Conservation (phyloP, 441 rosid species). For the Gossypium trilobum region DNA sequence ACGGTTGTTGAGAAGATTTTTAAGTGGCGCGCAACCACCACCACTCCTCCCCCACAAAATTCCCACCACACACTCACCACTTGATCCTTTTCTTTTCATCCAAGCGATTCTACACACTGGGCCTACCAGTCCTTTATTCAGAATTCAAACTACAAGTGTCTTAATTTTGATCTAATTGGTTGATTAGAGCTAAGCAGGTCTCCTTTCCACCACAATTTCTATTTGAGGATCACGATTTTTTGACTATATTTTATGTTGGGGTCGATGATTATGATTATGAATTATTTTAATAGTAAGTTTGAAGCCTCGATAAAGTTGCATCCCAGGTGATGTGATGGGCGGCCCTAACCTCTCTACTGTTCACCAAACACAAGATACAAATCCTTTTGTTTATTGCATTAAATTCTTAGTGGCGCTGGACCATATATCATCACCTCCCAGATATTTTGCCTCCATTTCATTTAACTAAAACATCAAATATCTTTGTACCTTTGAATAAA, state of each 20-base stretch:
- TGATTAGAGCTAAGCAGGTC: background rate
- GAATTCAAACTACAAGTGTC: background rate
- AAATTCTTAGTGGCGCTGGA: background rate
- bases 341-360: background rate
- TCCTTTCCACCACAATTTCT: slow-evolving; percentile 19
- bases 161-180: background rate
- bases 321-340: slow-evolving; percentile 20
- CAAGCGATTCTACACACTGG: slow-evolving; percentile 4
- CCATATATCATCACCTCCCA: background rate
- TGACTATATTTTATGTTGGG: background rate
- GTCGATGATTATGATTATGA: background rate
- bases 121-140: too few species aligned
- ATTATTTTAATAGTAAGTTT: background rate
- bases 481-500: slow-evolving; percentile 1
- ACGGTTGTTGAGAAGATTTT: slow-evolving; percentile 14
- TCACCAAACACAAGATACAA: background rate
- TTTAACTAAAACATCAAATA: background rate
- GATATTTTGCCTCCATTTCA: slow-evolving; percentile 16
- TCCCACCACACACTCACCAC: slow-evolving; percentile 22
- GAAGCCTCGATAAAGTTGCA: slow-evolving; percentile 3
- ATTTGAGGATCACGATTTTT: background rate
- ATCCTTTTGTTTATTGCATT: background rate
- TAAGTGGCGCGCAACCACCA: slow-evolving; percentile 1
- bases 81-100: slow-evolving; percentile 4
- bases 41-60: slow-evolving; percentile 13